These are phyloP conservation scores for Achlya hypogyna DNA, from an alignment of 352 stramenopile species.

Conservation along the genomic window DNA sequence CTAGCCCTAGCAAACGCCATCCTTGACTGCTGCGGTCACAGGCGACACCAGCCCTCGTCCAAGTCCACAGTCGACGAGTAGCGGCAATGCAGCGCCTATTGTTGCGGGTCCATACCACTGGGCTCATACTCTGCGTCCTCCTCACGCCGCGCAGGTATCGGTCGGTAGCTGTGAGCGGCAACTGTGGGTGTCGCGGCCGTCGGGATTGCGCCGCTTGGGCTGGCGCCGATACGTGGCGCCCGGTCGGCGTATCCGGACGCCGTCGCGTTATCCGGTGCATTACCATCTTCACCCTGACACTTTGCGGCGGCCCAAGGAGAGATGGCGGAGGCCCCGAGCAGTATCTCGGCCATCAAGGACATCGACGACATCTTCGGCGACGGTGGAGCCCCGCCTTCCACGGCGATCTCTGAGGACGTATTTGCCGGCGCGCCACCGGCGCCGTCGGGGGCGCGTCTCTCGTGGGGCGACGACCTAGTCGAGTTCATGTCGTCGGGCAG, in stretches of 20 bases:
- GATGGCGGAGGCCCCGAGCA: not conserved
- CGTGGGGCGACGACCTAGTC: not conserved
- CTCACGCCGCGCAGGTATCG: too few relatives aligned
- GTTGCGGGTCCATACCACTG: too few relatives aligned
- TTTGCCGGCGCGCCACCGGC: not conserved
- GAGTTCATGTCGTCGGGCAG: not conserved
- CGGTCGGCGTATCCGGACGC: not conserved
- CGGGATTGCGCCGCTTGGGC: too few relatives aligned
- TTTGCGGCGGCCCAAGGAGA: not conserved
- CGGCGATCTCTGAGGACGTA: not conserved
- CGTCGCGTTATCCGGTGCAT: not conserved
- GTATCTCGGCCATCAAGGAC: constrained; percentile 7
- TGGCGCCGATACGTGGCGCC: too few relatives aligned
- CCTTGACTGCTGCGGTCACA: too few relatives aligned
- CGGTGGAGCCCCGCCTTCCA: not conserved
- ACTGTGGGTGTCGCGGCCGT: too few relatives aligned
- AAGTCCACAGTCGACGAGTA: too few relatives aligned
- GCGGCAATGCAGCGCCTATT: too few relatives aligned
- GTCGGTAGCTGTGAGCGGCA: too few relatives aligned
- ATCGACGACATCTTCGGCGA: constrained; percentile 17
- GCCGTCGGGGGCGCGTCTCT: not conserved
- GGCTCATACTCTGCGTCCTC: too few relatives aligned
- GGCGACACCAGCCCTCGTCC: too few relatives aligned
- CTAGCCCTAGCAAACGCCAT: too few relatives aligned
- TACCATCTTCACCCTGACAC: not conserved